Conservation (phyloP, 2,329 filamentous ascomycete species). For the Huntiella decipiens region DNA sequence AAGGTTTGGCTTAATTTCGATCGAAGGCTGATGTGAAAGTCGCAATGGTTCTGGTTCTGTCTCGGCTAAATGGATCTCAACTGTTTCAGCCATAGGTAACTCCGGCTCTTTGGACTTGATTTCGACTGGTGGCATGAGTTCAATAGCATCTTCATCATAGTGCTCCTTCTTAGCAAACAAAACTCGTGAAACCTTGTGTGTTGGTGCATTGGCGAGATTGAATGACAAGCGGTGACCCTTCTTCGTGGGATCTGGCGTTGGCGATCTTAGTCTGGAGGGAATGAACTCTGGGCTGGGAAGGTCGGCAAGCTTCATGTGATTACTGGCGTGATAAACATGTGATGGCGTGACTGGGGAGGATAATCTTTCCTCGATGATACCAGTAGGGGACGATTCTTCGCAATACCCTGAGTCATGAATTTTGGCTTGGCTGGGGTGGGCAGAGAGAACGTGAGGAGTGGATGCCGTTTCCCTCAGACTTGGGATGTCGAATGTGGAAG, state of each 20-base stretch:
- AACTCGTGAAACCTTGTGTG: constrained; percentile 2
- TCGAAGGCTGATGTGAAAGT: not conserved
- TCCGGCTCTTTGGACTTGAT: not conserved
- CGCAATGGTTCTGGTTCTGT: not conserved
- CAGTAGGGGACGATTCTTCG: not conserved
- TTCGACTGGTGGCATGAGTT: constrained; percentile 3
- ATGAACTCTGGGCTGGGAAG: not conserved
- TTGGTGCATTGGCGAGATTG: too few relatives aligned
- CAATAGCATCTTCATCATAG: not conserved
- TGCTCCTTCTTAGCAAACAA: constrained; percentile 1
- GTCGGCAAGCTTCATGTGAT: not conserved
- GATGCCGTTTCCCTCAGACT: constrained; percentile 13
- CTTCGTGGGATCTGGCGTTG: constrained; percentile 2
- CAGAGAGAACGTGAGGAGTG: constrained; percentile 13
- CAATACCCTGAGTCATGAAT: constrained; percentile 1
- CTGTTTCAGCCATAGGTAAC: too few relatives aligned
- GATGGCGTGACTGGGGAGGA: not conserved
- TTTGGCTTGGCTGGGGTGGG: constrained; percentile 1
- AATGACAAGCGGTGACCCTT: not conserved
- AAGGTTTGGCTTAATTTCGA: not conserved
- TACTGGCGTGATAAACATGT: not conserved
- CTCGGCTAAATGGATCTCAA: not conserved
- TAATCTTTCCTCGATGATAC: not conserved
- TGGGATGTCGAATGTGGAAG: constrained; percentile 12
- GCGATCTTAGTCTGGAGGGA: not conserved